Conservation (phyloP, 257 asterid species). For the Agastache rugosa region DNA sequence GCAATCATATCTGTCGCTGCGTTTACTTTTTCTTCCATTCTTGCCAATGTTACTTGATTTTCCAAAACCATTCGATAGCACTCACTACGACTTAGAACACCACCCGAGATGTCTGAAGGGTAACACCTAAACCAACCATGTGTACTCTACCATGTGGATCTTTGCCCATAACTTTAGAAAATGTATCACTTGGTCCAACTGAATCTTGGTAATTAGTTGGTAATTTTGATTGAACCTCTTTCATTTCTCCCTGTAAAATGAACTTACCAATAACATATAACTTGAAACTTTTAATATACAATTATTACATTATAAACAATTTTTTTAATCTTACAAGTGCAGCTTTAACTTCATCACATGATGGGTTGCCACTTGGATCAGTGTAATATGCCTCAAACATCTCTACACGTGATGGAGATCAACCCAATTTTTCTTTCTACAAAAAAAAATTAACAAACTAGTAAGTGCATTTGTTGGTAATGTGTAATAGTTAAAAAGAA, state of each 20-base stretch:
- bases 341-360: background rate
- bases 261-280: too few species aligned
- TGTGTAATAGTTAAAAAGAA: background rate
- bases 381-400: constrained; percentile 5
- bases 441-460: background rate
- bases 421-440: background rate
- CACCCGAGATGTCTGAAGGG: too few species aligned
- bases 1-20: background rate
- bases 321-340: constrained; percentile 19
- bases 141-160: background rate
- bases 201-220: background rate
- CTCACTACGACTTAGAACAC: too few species aligned
- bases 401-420: constrained; percentile 20
- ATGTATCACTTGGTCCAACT: background rate
- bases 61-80: too few species aligned
- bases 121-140: too few species aligned
- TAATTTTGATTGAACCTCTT: background rate
- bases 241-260: background rate
- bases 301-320: too few species aligned
- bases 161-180: background rate
- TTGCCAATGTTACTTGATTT: background rate
- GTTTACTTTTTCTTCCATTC: background rate
- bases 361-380: background rate
- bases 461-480: background rate
- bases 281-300: too few species aligned